Evolutionary conservation across 2,329 filamentous ascomycete genomes (phyloP).

Genomic region (Cladosporium sp.): DNA sequence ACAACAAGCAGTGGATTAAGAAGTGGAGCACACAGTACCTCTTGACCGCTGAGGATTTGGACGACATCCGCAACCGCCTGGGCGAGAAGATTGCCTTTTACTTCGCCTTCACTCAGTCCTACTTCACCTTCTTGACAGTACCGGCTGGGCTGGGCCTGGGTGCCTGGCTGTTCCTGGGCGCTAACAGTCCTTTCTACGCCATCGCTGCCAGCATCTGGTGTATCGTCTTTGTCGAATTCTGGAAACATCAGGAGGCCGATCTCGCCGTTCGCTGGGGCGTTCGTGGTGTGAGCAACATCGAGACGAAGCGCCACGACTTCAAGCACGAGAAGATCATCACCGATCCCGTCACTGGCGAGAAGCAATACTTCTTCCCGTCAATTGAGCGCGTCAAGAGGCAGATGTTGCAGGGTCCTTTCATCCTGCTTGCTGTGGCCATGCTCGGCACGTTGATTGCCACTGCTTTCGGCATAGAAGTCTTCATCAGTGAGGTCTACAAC

Average conservation of each 20-base stretch:
- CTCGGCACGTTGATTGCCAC: constrained; percentile 80
- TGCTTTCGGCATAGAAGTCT: constrained; percentile 91
- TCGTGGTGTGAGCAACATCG: constrained; percentile 77
- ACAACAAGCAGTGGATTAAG: constrained; percentile 56
- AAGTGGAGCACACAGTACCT: constrained; percentile 52
- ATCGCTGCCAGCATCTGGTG: constrained; percentile 81
- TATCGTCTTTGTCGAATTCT: constrained; percentile 88
- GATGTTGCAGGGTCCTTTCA: constrained; percentile 81
- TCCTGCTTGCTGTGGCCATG: constrained; percentile 67
- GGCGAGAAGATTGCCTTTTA: constrained; percentile 79
- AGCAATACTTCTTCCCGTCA: constrained; percentile 71
- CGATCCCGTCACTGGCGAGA: constrained; percentile 81
- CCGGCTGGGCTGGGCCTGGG: constrained; percentile 75
- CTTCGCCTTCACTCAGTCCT: constrained; percentile 89
- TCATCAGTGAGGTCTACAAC: constrained; percentile 90
- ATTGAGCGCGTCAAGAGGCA: constrained; percentile 75
- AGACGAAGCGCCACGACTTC: constrained; percentile 76
- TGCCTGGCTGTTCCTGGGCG: constrained; percentile 78
- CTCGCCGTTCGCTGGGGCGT: constrained; percentile 87
- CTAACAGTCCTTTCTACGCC: constrained; percentile 80
- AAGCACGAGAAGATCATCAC: constrained; percentile 72
- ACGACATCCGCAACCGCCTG: constrained; percentile 52
- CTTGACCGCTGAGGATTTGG: constrained; percentile 49
- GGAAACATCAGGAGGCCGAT: constrained; percentile 91
- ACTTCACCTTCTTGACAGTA: constrained; percentile 82